Base-by-base conservation (phyloP, 768 basidiomycete species). In the Boletus barrowsii region DNA sequence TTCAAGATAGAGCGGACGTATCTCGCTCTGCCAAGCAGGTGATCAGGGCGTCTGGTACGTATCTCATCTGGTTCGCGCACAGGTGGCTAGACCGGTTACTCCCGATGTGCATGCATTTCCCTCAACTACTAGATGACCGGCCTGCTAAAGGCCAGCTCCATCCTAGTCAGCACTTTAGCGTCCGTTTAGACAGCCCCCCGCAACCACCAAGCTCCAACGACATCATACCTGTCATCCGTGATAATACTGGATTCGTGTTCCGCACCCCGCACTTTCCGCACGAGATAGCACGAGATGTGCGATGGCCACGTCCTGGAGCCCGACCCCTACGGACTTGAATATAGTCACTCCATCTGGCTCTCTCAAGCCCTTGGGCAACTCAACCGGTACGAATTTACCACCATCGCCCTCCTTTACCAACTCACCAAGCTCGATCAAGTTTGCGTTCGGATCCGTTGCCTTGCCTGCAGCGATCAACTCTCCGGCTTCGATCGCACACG, bases 271-370 rank as follows among this genome's bases (percentile, higher is more conserved):
- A 49, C 73, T 63, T 60, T 83, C 72, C 2, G 92, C 91, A 48
- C 76, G 76, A 5, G 79, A 70, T 3, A 92, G 79, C 2, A 93
- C 82, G 3, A 86, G 80, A 51, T 72, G 76, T 10, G 90, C 84
- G 54, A 95, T 90, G 0, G 86, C 88, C 5, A 90, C 88, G 59
- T 96, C 93, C 62, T 95, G 93, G n/a, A 90, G 70, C 1, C 88
- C 90, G 7, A 93, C 70, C 3, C 93, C 93, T 6, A 95, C 93
- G 0, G 87, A 89, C 72, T 94, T 95, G 79, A 92, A 94, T 29
- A 95, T 77, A 1, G 86, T 89, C 11, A 93, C 76, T 1, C 79
- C 76, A 1, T 80, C 83, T 4, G 66, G 58, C 24, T 10, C 61
- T 22, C 45, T 54, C 32, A 62, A 39, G 42, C 39, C 55, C 44